Conservation (phyloP, 2,329 filamentous ascomycete genomes). For the Aspergillus glaucus region DNA sequence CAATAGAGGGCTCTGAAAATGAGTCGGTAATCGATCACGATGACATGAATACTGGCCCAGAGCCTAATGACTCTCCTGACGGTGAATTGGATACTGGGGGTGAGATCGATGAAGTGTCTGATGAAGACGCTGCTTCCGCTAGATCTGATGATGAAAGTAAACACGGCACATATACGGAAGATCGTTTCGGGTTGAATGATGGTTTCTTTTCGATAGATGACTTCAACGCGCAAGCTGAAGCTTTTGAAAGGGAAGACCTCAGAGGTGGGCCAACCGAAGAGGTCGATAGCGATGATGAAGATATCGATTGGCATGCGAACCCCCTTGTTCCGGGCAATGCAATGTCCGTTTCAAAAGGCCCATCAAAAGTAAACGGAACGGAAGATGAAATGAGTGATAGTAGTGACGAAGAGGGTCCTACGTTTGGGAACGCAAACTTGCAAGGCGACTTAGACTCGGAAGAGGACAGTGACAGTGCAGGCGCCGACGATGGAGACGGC, state of each 20-base stretch:
- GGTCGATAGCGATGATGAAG: conserved; percentile 66
- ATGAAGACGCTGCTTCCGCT: conserved; percentile 16
- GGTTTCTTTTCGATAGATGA: conserved; percentile 97
- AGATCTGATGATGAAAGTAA: conserved; percentile 23
- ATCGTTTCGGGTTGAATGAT: conserved; percentile 84
- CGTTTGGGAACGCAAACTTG: conserved; percentile 72
- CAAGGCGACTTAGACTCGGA: conserved; percentile 58
- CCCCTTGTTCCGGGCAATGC: conserved; percentile 48
- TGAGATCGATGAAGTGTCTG: conserved; percentile 5
- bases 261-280: conserved; percentile 69
- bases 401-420: conserved; percentile 66
- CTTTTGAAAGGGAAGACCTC: conserved; percentile 78
- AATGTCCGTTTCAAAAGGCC: conserved; percentile 4
- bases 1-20: conserved; percentile 11
- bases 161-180: conserved; percentile 56
- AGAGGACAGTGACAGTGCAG: conserved; percentile 52
- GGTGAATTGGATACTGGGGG: conserved; percentile 7
- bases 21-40: conserved; percentile 7
- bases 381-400: conserved; percentile 35
- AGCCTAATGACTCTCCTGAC: conserved; percentile 5
- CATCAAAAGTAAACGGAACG: conserved; percentile 13
- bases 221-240: conserved; percentile 91
- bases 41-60: conserved; percentile 5
- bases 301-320: conserved; percentile 83
- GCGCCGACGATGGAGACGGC: conserved; percentile 54